phyloP scores from a whole-genome alignment of 306 rosid species.

The Coriaria nepalensis region DNA sequence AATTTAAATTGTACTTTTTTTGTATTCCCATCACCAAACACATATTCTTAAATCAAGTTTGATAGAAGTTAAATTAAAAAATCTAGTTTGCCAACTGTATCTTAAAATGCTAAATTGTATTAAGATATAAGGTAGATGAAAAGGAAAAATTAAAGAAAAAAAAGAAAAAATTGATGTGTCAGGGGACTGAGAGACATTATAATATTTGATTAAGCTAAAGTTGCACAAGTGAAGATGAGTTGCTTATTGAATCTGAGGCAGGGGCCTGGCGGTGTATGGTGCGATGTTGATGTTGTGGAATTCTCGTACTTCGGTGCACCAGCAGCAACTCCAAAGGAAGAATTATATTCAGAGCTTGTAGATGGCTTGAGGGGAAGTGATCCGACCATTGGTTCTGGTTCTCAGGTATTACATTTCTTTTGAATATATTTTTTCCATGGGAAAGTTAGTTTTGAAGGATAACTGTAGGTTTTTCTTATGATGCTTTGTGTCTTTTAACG shows the following conservation, averaged over 20 bases:
- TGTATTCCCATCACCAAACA: too few species aligned
- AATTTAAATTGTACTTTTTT: too few species aligned
- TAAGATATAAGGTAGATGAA: not conserved
- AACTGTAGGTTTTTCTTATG: too few species aligned
- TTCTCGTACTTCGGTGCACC: constrained; percentile 95
- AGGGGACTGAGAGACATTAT: not conserved
- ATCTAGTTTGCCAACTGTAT: too few species aligned
- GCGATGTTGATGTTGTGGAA: constrained; percentile 98
- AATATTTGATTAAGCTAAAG: constrained; percentile 3
- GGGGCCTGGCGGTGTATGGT: constrained; percentile 99
- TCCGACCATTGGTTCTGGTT: constrained; percentile 82
- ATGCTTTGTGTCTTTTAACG: too few species aligned
- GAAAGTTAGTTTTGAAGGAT: too few species aligned
- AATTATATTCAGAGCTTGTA: constrained; percentile 73
- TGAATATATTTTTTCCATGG: not conserved
- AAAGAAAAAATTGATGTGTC: not conserved
- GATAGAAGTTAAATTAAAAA: too few species aligned
- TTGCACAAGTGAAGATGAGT: constrained; percentile 3
- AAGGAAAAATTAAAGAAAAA: not conserved
- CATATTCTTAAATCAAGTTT: too few species aligned
- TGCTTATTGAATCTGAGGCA: constrained; percentile 26
- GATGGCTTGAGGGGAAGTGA: constrained; percentile 92
- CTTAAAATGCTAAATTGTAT: not conserved
- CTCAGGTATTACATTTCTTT: constrained; percentile 55
- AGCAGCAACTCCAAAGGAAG: constrained; percentile 84